Base-by-base conservation (phyloP, 768 basidiomycete genomes). In the Phylloporus scabripes region DNA sequence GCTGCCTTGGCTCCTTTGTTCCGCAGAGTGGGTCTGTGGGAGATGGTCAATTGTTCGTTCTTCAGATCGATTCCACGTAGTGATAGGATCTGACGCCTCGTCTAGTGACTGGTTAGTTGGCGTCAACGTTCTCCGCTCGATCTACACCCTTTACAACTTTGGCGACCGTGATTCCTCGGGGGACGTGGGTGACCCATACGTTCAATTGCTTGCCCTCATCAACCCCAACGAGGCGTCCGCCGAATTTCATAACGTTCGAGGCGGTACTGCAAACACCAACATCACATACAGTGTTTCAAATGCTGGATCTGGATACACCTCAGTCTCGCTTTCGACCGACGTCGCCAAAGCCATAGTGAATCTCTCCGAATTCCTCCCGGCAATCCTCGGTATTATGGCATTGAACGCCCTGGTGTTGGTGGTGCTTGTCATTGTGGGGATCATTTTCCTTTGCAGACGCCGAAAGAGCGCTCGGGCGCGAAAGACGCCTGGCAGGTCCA, bases 91-190 rank as follows among this genome's bases (percentile, higher is more conserved):
- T 59, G 34, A 60, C 38, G 23, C 15, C 42, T 45, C 34, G 46
- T 38, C 45, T 48, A 90, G 87, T 61, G 90, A 92, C 63, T 85
- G 87, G 82, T 73, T 92, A 39, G 61, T 91, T 46, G 90, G 90
- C 18, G 89, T 87, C 66, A 91, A 87, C 59, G 76, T 89, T 62
- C 75, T 92, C 51, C 87, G 90, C 50, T 86, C 87, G 14, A 70
- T 91, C 33, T 92, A 92, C 66, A 78, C 86, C 7, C 69, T 92
- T 48, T 92, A 90, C 64, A 85, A 91, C 66, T 92, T 85, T 61
- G 89, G 89, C 20, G 86, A 92, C 68, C 89, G 80, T 56, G 78
- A 82, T 60, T 63, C 74, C 11, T 70, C 74, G 5, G 82, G 81
- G 32, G 66, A 75, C 14, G 82, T 82, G 81, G 87, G 86, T 34